Evolutionary conservation across 768 basidiomycete genomes (phyloP).

Genomic region (Pleurotus tuber-regium): DNA sequence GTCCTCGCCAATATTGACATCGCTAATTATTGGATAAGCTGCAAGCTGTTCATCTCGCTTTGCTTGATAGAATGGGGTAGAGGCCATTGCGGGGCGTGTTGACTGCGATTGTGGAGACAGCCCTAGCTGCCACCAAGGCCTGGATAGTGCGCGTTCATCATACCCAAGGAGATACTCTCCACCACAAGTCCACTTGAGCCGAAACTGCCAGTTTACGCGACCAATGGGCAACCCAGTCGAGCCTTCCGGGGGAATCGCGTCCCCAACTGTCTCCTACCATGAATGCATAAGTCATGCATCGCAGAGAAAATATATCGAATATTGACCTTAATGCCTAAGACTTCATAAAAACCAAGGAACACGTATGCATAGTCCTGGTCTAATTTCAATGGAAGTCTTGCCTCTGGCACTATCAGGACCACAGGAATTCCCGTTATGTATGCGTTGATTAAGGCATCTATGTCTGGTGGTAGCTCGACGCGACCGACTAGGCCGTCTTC

Average conservation of each 20-base stretch:
- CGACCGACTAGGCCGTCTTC: no score
- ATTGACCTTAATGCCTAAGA: neutral
- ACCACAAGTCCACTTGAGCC: conserved; percentile 2
- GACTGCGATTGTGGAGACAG: neutral
- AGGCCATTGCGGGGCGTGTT: neutral
- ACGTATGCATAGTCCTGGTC: neutral
- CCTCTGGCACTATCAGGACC: neutral
- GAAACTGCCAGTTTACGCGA: neutral
- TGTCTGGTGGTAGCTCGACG: neutral
- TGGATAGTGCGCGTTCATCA: neutral
- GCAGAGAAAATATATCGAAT: no score
- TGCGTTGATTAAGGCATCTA: neutral
- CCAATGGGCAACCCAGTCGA: neutral
- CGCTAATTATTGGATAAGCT: neutral
- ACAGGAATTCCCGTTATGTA: neutral
- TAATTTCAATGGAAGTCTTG: neutral
- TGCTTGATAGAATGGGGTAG: neutral
- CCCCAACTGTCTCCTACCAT: no score
- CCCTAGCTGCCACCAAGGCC: neutral
- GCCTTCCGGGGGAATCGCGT: no score
- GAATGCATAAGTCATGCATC: no score
- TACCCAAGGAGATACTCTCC: neutral
- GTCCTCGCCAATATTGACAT: neutral
- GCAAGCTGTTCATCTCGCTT: neutral
- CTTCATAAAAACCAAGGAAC: conserved; percentile 1